Conservation (phyloP, 345 rosid genomes). For the Salix arbutifolia region DNA sequence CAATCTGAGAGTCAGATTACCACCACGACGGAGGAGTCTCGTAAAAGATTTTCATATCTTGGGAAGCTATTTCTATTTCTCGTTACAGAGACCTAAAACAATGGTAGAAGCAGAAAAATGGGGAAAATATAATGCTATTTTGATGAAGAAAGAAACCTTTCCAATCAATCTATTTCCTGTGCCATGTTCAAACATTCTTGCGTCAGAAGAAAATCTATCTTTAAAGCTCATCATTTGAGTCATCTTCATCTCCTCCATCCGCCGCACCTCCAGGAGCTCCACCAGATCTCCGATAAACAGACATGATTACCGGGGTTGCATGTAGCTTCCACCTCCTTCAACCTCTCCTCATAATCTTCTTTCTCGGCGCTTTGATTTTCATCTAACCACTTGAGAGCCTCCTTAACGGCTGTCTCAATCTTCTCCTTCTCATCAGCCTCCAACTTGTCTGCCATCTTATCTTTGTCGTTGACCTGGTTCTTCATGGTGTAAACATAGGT, state of each 20-base stretch:
- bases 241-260: slow-evolving; percentile 5
- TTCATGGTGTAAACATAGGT: slow-evolving; percentile 27
- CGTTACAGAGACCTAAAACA: too few relatives aligned
- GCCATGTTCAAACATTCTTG: too few relatives aligned
- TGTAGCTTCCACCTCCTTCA: slow-evolving; percentile 33
- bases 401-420: slow-evolving; percentile 15
- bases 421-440: slow-evolving; percentile 26
- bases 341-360: slow-evolving; percentile 26
- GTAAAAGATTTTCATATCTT: too few relatives aligned
- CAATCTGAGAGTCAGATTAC: too few relatives aligned
- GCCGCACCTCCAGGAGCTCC: slow-evolving; percentile 16
- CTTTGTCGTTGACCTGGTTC: slow-evolving; percentile 16
- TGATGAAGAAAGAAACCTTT: too few relatives aligned
- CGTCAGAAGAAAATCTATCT: too few relatives aligned
- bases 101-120: too few relatives aligned
- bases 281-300: slow-evolving; percentile 25
- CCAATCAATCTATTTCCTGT: too few relatives aligned
- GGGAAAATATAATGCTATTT: too few relatives aligned
- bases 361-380: slow-evolving; percentile 29
- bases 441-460: slow-evolving; percentile 20
- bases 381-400: slow-evolving; percentile 26
- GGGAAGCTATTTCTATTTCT: too few relatives aligned
- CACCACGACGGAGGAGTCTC: too few relatives aligned
- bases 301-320: slow-evolving; percentile 26
- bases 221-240: slow-evolving; percentile 2